Percentiles rank a stretch among this genome's conserved stretches.
These are phyloP conservation scores for Penicillium capsulatum DNA, from an alignment of 2,329 filamentous ascomycete genomes.

Conservation along the genomic window DNA sequence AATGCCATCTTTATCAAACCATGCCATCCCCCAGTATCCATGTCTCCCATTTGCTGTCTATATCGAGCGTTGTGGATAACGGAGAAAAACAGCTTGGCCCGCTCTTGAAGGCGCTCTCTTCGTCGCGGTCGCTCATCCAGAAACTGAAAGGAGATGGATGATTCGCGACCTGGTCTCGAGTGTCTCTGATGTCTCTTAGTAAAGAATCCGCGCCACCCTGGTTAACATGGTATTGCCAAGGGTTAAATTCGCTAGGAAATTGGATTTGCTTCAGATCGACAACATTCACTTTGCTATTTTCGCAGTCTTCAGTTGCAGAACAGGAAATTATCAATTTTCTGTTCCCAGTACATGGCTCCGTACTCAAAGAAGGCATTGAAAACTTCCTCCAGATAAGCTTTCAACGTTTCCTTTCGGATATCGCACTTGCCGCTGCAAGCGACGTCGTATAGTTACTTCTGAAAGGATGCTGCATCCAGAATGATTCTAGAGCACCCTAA, in stretches of 20 bases:
- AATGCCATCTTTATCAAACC: too few relatives aligned
- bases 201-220: constrained; percentile 1
- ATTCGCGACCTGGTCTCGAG: neutral
- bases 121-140: neutral
- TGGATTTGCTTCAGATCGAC: constrained; percentile 8
- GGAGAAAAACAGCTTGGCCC: neutral
- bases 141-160: neutral
- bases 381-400: neutral
- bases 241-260: constrained; percentile 4
- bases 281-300: constrained; percentile 2
- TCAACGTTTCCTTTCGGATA: neutral
- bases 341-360: constrained; percentile 77
- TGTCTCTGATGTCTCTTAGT: neutral
- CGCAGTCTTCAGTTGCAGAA: neutral
- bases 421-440: neutral
- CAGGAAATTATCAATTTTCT: constrained; percentile 59
- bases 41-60: too few relatives aligned
- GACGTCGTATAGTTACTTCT: neutral
- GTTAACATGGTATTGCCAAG: constrained; percentile 1
- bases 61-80: too few relatives aligned
- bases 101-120: neutral
- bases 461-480: too few relatives aligned
- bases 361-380: constrained; percentile 60
- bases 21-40: too few relatives aligned
- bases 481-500: too few relatives aligned